Evolutionary conservation across 352 stramenopile genomes (phyloP).

Genomic region (Pythium pectinolyticum): DNA sequence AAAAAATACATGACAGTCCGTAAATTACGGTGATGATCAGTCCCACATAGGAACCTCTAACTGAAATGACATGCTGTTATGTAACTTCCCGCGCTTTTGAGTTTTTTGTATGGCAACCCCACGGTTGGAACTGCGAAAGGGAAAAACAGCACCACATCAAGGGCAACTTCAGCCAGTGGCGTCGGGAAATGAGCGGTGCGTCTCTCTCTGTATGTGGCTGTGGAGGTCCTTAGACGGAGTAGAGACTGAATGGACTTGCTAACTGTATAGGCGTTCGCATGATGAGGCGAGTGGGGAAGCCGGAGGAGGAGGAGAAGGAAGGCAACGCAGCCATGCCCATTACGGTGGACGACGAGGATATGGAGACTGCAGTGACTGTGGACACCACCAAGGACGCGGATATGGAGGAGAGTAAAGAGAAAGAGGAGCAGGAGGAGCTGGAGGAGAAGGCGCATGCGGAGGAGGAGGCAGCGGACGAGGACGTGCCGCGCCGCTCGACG

Average conservation of each 20-base stretch:
- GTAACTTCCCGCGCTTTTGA: slow-evolving; percentile 30
- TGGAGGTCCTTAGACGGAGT: neutral
- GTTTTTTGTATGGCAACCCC: neutral
- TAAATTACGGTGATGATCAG: neutral
- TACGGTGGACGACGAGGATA: neutral
- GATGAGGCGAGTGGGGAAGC: neutral
- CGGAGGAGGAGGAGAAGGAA: neutral
- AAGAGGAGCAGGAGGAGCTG: slow-evolving; percentile 3
- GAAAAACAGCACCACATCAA: neutral
- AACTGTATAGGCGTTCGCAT: neutral
- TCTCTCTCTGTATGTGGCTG: neutral
- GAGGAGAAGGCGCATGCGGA: slow-evolving; percentile 8
- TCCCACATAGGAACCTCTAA: neutral
- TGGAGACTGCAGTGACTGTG: too few species aligned
- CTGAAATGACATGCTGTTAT: too few species aligned
- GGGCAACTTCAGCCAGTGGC: slow-evolving; percentile 7
- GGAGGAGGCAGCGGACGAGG: slow-evolving; percentile 3
- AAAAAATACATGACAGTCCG: neutral
- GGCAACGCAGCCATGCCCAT: neutral
- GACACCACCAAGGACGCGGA: neutral
- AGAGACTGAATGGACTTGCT: neutral
- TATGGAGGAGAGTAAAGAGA: neutral
- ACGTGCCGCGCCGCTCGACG: slow-evolving; percentile 15
- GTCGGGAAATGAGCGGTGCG: neutral
- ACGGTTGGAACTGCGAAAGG: neutral